These are phyloP conservation scores for Selaginella tamariscina DNA, from an alignment of 75 land plant species.

Conservation along the genomic window DNA sequence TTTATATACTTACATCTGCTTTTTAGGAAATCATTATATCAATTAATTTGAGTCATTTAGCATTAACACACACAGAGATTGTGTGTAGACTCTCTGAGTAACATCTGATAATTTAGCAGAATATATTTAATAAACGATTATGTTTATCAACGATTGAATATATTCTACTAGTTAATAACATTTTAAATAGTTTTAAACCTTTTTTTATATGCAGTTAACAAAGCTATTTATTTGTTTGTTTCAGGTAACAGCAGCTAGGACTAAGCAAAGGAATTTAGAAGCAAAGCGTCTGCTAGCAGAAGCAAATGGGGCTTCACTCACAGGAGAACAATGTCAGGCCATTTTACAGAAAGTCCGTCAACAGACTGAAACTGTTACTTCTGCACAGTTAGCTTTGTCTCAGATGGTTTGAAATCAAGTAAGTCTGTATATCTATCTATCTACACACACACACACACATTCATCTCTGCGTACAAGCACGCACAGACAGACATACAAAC, in stretches of 20 bases:
- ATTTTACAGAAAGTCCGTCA: neutral
- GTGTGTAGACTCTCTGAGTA: too few species aligned
- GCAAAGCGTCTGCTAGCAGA: neutral
- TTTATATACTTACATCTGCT: slow-evolving; percentile 9
- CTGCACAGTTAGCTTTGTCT: neutral
- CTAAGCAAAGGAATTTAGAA: neutral
- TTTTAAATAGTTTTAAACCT: too few species aligned
- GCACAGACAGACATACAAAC: too few species aligned
- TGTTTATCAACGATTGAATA: too few species aligned
- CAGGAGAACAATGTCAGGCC: neutral
- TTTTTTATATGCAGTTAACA: too few species aligned
- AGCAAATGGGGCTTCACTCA: neutral
- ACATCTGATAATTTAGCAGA: too few species aligned
- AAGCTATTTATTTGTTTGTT: slow-evolving; percentile 28
- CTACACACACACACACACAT: too few species aligned
- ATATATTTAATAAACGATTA: too few species aligned
- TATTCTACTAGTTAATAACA: too few species aligned
- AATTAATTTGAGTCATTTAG: slow-evolving; percentile 2
- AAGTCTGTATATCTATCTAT: neutral
- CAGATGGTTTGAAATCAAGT: neutral
- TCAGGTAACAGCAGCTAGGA: neutral
- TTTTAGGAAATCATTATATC: slow-evolving; percentile 1
- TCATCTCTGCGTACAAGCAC: too few species aligned
- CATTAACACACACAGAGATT: too few species aligned
- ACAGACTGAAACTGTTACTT: neutral